Evolutionary conservation across 257 asterid genomes (phyloP), one percentile per base, ranked within the genome.

Genomic region (Scutellaria barbata): DNA sequence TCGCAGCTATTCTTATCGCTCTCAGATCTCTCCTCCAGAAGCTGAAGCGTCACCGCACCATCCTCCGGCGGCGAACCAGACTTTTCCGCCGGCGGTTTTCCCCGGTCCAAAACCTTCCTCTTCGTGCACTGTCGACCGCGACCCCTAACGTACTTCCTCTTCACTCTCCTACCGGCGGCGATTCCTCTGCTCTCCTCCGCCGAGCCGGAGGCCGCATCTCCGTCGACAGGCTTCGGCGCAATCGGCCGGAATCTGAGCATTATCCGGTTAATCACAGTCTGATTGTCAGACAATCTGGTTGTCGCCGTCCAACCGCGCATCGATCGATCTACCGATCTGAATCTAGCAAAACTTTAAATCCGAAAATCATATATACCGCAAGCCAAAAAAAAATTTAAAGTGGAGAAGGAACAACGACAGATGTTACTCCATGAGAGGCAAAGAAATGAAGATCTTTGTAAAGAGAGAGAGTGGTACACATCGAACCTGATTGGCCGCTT

Each of bases 201-300:
- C 7, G 73, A 41, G 42, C 17, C 70, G 75, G 80, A 48, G 46
- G 17, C 7, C 5, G 40, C 18, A 0, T 74, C 77, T 0, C 66
- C 79, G 16, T 72, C 82, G 55, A 53, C 69, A 22, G 88, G 88
- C 73, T 81, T 84, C 7, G 88, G 88, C n/a, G 86, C 86, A n/a
- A 84, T 84, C 66, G 88, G 88, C 55, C 88, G 75, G 81, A 84
- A 84, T 45, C 80, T 68, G 47, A 79, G 84, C 86, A 84, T 76
- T 13, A 79, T 46, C 64, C 81, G 77, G 71, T 73, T 76, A 17
- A 71, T 20, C 0, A 77, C 40, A 22, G 79, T 56, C 59, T 35
- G 72, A 37, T 10, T 52, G 5, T 52, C 57, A 3, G 47, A 12
- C 16, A 80, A 13, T 70, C 63, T 74, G 1, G 25, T 22, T 5